A percentile compares a stretch with the other conserved stretches of the same genome.
Evolutionary conservation across 1,284 basidiomycete species (phyloP).

Genomic region (Mycena citricolor): DNA sequence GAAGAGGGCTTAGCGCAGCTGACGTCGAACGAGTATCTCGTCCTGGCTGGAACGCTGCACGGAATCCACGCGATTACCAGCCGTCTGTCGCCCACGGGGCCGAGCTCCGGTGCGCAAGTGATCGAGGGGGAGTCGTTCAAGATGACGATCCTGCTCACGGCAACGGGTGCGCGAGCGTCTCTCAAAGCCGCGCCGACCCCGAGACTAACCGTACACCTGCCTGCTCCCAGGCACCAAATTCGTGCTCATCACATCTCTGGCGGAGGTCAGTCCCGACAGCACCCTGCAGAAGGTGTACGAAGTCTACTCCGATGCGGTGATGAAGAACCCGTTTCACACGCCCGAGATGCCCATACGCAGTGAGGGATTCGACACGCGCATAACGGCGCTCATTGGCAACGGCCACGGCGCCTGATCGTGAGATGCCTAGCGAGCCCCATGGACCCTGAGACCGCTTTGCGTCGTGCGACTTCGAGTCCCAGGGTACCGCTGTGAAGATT

Average conservation of each 20-base stretch:
- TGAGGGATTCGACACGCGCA: slow-evolving; percentile 82
- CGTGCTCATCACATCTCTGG: slow-evolving; percentile 82
- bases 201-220: too few species aligned
- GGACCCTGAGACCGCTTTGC: too few species aligned
- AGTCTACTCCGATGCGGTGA: slow-evolving; percentile 89
- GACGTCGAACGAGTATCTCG: slow-evolving; percentile 96
- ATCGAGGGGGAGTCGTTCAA: slow-evolving; percentile 95
- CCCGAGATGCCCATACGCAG: slow-evolving; percentile 98
- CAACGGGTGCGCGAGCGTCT: slow-evolving; percentile 71
- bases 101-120: slow-evolving; percentile 86
- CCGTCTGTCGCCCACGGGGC: slow-evolving; percentile 81
- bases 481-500: too few species aligned
- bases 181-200: slow-evolving; percentile 4
- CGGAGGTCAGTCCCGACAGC: slow-evolving; percentile 72
- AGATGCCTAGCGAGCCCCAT: too few species aligned
- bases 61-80: slow-evolving; percentile 98
- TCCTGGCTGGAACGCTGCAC: slow-evolving; percentile 95
- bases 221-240: slow-evolving; percentile 87
- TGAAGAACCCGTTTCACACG: slow-evolving; percentile 99
- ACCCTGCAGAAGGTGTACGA: slow-evolving; percentile 85
- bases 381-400: slow-evolving; percentile 58
- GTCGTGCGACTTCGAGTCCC: too few species aligned
- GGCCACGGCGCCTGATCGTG: slow-evolving; percentile 35
- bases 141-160: slow-evolving; percentile 84
- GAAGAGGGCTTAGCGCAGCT: slow-evolving; percentile 84